Base-by-base conservation (phyloP, 2,329 filamentous ascomycete species). In the Fusarium zealandicum region DNA sequence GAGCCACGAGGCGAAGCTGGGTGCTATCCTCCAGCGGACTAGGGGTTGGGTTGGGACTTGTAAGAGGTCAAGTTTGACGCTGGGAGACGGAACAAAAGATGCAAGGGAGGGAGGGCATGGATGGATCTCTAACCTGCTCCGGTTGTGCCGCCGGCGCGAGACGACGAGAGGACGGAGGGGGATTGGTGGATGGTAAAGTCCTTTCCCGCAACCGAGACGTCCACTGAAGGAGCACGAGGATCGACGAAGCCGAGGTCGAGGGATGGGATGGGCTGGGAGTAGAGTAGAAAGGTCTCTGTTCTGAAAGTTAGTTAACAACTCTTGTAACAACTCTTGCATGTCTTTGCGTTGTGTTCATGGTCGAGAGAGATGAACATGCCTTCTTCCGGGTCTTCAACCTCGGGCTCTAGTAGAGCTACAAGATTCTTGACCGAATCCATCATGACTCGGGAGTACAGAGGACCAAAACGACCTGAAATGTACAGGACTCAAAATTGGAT, bases 11-110 rank as follows among this genome's bases (percentile, higher is more conserved):
- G 93, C 90, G 69, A 98, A 87, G 37, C 86, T 78, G 8, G 93
- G 92, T 0, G 92, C 93, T 63, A 96, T 89, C 73, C 90, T 92
- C 95, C 95, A 99, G 8, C 98, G 79, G 14, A 96, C 92, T 89
- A 32, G 32, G 28, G 33, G 7, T 6, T 28, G 1, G 28, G 18
- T 31, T 31, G 28, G 13, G 5, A n/a, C 13, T 31, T 12, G 28
- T 31, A 31, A 53, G 38, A 48, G 51, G 45, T 55, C 25, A 52
- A 31, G 11, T 31, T 37, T n/a, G 44, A 35, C 20, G 40, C 43
- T 33, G 41, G 20, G 14, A 35, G 27, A 27, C 16, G 33, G 45
- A 40, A 38, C 36, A 57, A 45, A 48, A 52, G 42, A 42, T 18
- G 32, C 32, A 17, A 18, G 16, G 13, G 35, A 22, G 16, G 43